Evolutionary conservation across 768 basidiomycete species (phyloP), one percentile per base, ranked within the genome.

Genomic region (Psilocybe tampanensis): DNA sequence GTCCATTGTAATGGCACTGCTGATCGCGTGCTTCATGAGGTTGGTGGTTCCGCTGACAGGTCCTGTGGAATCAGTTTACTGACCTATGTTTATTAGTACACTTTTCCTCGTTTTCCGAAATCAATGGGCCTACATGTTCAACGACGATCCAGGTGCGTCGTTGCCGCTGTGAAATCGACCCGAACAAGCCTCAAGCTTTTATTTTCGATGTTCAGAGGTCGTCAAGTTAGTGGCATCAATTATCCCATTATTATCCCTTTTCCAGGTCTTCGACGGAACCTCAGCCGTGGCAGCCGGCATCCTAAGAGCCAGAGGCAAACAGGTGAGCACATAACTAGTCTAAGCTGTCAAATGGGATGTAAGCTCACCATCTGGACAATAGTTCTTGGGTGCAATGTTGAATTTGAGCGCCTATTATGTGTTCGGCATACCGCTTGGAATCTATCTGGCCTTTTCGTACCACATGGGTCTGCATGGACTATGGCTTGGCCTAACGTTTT

Each of bases 191-290:
- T 39, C 59, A n/a, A 52, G 33, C 36, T 19, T 26, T 15, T n/a
- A 42, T 53, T 3, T 15, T 12, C 22, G 32, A 1, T 11, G 51
- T 41, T 47, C 69, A 75, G 86, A 82, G 70, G 82, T 84, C 2
- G 83, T 89, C 13, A 45, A 55, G 1, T 70, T 87, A 7, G 88
- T 92, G 12, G 86, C 91, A 0, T 72, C 77, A 2, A 86, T 94
- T 53, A 68, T 95, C 13, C 91, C 92, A 0, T 75, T 91, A 8
- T 85, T 96, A 4, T 85, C 88, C 8, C 74, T 90, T 23, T 90
- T 88, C 77, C 90, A 97, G 70, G 84, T 96, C 3, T 89, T 95
- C 55, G 96, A 99, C 64, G 92, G 88, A 0, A 76, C 85, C 11
- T 68, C 80, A 2, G 86, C 81, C 0, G 82, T 94, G 5, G 80